Evolutionary conservation across 164 flowering plant genomes (phyloP), one percentile per base, ranked within the genome.

Genomic region (Umbellularia californica): DNA sequence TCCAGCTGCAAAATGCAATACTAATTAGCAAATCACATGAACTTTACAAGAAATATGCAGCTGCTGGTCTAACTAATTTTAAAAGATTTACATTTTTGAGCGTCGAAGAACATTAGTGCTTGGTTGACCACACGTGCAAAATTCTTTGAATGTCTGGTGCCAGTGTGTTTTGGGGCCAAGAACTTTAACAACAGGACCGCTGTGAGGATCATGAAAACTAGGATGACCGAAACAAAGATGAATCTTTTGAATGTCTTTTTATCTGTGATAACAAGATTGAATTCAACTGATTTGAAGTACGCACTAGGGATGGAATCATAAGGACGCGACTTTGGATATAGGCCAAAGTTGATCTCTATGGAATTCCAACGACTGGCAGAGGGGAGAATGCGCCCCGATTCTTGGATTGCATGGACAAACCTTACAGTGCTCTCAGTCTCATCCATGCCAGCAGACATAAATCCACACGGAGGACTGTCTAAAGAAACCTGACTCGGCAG

Each of bases 31-130:
- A 58, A 69, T 28, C 12, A 15, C 13, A 11, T 33, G 6, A 41
- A 24, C 25, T 2, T 35, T 15, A 41, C 1, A 68, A 15, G 50
- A 35, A 65, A 50, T 5, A 2, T 2, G 23, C 30, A 50, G 50
- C 58, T 25, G 17, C 47, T 41, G 47, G 47, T 41, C 47, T 41
- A 41, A 41, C 11, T 41, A 41, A 41, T 41, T 41, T 41, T 13
- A 24, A 30, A 47, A 3, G 27, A 24, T 22, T 77, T 84, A 91
- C 95, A 91, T 68, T 87, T 88, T 72, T 91, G 95, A 20, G 92
- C 92, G 75, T 91, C 88, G 67, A 89, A 91, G 83, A 91, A 89
- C 51, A 76, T 30, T 17, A 91, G 83, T 15, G 93, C 90, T 73
- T 82, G 84, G 72, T 77, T 79, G 5, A 91, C 22, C 11, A 93